Conservation (phyloP, 306 rosid genomes). For the Fagus crenata region DNA sequence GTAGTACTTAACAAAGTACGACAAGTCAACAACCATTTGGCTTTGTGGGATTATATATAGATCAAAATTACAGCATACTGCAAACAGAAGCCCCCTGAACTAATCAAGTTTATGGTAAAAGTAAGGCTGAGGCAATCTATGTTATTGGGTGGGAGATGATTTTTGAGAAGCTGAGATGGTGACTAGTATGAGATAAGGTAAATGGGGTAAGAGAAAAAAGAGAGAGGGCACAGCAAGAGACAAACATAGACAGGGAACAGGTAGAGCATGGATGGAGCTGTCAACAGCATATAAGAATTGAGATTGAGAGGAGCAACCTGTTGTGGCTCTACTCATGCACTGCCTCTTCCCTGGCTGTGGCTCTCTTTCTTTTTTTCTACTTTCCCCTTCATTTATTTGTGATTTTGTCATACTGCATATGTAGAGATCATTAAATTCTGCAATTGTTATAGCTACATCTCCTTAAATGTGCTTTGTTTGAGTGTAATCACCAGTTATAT, state of each 20-base stretch:
- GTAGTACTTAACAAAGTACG: constrained; percentile 39
- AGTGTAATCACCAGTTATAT: too few species aligned
- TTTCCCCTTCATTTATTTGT: background rate
- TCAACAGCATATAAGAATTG: constrained; percentile 35
- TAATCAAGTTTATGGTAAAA: too few species aligned
- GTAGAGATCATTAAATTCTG: too few species aligned
- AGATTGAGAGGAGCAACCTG: constrained; percentile 20
- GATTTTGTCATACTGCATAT: too few species aligned
- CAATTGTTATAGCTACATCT: too few species aligned
- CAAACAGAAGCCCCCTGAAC: background rate
- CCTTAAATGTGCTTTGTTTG: too few species aligned
- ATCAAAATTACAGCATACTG: background rate
- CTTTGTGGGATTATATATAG: constrained; percentile 23
- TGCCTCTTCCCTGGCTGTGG: constrained; percentile 99
- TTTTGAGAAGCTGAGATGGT: background rate
- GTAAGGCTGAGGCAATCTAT: background rate
- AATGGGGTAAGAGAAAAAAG: background rate
- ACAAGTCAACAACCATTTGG: constrained; percentile 2
- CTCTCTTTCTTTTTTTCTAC: constrained; percentile 10
- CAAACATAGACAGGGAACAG: constrained; percentile 60
- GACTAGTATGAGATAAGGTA: constrained; percentile 19
- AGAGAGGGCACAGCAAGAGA: background rate
- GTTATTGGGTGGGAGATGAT: background rate
- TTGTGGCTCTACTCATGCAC: constrained; percentile 83
- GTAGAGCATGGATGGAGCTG: constrained; percentile 82